These are phyloP conservation scores for Globisporangium splendens DNA, from an alignment of 352 stramenopile genomes.

Conservation along the genomic window DNA sequence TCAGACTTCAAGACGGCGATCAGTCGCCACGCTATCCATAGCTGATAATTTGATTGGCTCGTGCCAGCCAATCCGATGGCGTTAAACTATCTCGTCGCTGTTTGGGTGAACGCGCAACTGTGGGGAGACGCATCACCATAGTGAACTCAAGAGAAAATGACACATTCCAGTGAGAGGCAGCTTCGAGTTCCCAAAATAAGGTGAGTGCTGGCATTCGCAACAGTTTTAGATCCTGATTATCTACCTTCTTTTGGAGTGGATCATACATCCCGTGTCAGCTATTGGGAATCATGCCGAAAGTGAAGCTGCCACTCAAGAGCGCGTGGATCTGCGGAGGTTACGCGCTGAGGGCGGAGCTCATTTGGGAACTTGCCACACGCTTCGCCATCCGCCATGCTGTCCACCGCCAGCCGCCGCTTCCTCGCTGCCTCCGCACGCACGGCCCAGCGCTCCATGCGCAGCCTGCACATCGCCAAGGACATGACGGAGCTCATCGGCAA, in stretches of 20 bases:
- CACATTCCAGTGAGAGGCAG: too few species aligned
- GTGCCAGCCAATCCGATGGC: slow-evolving; percentile 10
- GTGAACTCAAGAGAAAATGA: too few species aligned
- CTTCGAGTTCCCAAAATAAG: too few species aligned
- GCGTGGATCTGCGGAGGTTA: too few species aligned
- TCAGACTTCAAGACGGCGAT: neutral
- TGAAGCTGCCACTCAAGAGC: too few species aligned
- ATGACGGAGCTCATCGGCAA: slow-evolving; percentile 94
- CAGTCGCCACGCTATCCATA: slow-evolving; percentile 2
- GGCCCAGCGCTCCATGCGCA: slow-evolving; percentile 24
- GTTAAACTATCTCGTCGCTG: slow-evolving; percentile 10
- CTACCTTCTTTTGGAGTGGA: too few species aligned
- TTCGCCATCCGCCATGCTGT: slow-evolving; percentile 11
- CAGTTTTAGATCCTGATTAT: too few species aligned
- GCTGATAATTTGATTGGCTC: slow-evolving; percentile 2
- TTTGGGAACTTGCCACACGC: slow-evolving; percentile 13
- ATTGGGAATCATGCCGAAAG: too few species aligned
- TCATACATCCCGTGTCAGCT: too few species aligned
- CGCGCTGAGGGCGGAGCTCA: slow-evolving; percentile 4
- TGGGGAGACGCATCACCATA: too few species aligned
- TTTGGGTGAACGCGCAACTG: neutral
- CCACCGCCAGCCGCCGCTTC: slow-evolving; percentile 23
- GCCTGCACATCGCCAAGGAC: slow-evolving; percentile 89
- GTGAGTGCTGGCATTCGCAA: too few species aligned
- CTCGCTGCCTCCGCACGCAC: slow-evolving; percentile 20